Evolutionary conservation across 2,329 filamentous ascomycete species (phyloP), one percentile per base, ranked within the genome.

Genomic region (Nemania sp.): DNA sequence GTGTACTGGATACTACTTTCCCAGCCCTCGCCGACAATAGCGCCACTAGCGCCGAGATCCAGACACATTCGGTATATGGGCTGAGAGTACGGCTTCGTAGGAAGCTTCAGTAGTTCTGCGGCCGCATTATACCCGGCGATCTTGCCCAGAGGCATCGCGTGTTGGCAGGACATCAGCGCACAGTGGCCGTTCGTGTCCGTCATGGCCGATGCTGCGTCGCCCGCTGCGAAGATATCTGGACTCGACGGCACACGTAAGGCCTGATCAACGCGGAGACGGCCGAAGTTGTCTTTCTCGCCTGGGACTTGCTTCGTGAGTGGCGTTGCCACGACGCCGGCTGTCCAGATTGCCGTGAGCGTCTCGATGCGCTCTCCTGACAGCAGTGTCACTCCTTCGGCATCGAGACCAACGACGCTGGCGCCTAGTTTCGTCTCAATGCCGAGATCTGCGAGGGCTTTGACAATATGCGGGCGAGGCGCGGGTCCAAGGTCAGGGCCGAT

Each of bases 301-400:
- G 52, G 41, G 3, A 59, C 42, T 36, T 58, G 52, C 20, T 42
- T 33, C 15, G 55, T 46, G 2, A 61, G 41, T 2, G 46, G 47
- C 11, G 51, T 59, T 20, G 56, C 59, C 15, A 31, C 37, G 2
- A 59, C 56, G 19, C 56, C 56, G 11, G 59, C 59, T 3, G 56
- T 57, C 59, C 59, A 61, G 5, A 61, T 24, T 8, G 59, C 48
- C 3, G 56, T 58, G 3, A 58, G 42, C 11, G 58, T 51, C 50
- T 57, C 50, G 39, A 61, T 61, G 30, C 48, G 52, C 47, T 61
- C 59, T 8, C 56, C 56, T 3, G 56, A 49, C n/a, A 49, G 48
- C 3, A 61, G 46, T 2, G 46, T 55, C n/a, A 60, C 56, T 5
- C 55, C 55, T 8, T 31, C 39, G 5, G 48, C 55, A n/a, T 59